A percentile compares a stretch with the other conserved stretches of the same genome.
These are phyloP conservation scores for Alectoria sarmentosa DNA, from an alignment of 495 filamentous ascomycete species.

Conservation along the genomic window DNA sequence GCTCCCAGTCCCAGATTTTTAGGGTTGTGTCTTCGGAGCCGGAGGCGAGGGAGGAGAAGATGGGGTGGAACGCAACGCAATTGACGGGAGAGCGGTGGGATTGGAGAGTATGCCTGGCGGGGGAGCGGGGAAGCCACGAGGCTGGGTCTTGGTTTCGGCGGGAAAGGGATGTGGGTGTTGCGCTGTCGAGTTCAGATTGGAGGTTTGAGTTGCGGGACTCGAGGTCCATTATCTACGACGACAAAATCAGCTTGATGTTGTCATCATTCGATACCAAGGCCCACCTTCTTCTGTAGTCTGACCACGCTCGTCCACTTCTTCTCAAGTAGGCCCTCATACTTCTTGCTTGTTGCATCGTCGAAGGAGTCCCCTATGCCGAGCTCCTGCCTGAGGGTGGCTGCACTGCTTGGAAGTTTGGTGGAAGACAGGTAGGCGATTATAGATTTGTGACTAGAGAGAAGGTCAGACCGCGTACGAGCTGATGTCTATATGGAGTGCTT, in stretches of 20 bases:
- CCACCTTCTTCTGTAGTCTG: slow-evolving; percentile 83
- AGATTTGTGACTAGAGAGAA: slow-evolving; percentile 65
- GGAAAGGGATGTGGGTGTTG: slow-evolving; percentile 77
- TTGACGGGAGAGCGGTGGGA: slow-evolving; percentile 78
- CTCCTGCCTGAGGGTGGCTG: slow-evolving; percentile 51
- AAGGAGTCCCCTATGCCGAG: slow-evolving; percentile 44
- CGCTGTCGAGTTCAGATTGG: slow-evolving; percentile 75
- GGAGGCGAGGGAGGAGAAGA: slow-evolving; percentile 86
- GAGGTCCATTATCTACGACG: slow-evolving; percentile 80
- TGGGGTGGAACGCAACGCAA: slow-evolving; percentile 89
- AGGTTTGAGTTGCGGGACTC: slow-evolving; percentile 63
- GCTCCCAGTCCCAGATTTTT: slow-evolving; percentile 98
- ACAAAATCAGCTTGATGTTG: slow-evolving; percentile 14
- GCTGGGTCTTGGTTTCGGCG: slow-evolving; percentile 75
- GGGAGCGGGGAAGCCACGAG: slow-evolving; percentile 77
- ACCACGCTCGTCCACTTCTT: slow-evolving; percentile 96
- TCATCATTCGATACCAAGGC: neutral
- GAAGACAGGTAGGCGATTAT: slow-evolving; percentile 81
- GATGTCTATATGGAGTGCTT: slow-evolving; percentile 12
- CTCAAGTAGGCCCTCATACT: slow-evolving; percentile 83
- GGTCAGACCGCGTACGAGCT: slow-evolving; percentile 11
- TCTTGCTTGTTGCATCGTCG: slow-evolving; percentile 70
- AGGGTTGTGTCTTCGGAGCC: slow-evolving; percentile 90
- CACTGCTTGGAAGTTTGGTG: slow-evolving; percentile 60
- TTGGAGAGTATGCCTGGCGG: slow-evolving; percentile 73